Base-by-base conservation (phyloP, 2,329 filamentous ascomycete genomes). In the Alternaria alternata region DNA sequence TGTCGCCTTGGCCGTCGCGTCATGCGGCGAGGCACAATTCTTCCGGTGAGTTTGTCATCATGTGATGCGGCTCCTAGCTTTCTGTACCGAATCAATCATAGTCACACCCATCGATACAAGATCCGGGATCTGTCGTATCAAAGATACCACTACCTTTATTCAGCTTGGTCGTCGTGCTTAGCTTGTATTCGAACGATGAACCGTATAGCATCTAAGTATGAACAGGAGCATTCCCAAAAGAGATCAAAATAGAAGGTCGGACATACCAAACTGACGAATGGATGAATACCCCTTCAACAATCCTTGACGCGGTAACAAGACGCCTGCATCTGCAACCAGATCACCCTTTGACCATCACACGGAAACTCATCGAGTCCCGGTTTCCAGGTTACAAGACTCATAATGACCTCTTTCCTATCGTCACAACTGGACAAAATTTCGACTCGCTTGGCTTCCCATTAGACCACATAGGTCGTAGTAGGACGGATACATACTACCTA, bases 401-500 rank as follows among this genome's bases (percentile, higher is more conserved):
- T 83, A 93, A 92, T 73, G 83, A 88, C 54, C 87, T 94, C 72
- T 89, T 90, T 67, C 94, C 95, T 0, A 88, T 97, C 41, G 95
- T 98, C 24, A 89, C 90, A 34, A 91, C 92, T 2, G 80, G 84
- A 11, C 91, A 97, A 75, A 99, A 99, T 78, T 99, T 99, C 76
- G 95, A 99, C 80, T 95, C 94, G n/a, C 84, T 99, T 7, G 94
- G 94, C 44, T 98, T 99, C 75, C 91, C 94, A 0, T 73, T 84
- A 7, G 91, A 97, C 76, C 95, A 99, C 72, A 91, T 93, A 4
- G 95, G 95, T 61, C 90, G 95, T 51, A 91, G 88, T 66, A 88
- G 88, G 68, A 94, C 92, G 14, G 95, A 99, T 80, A 98, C 95
- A 1, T 99, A 98, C 83, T 99, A 99, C 79, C 81, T 99, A 74